Evolutionary conservation across 805 yeast species (phyloP).

Genomic region (Nakazawaea anatomiae): DNA sequence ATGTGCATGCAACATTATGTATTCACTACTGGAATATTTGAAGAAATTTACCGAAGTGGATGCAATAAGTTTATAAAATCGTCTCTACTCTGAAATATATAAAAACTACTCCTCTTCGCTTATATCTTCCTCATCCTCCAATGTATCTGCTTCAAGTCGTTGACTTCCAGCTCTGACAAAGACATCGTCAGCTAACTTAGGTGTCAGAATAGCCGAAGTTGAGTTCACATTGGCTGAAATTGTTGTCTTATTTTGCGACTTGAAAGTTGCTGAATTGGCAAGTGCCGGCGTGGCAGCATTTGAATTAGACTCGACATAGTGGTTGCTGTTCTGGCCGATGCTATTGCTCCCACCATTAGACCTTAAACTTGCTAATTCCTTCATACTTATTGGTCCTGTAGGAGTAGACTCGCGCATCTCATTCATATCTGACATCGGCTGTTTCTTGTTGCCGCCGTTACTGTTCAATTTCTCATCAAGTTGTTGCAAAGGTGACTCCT

Average conservation of each 20-base stretch:
- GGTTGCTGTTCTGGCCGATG: not conserved
- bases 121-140: conserved; percentile 10
- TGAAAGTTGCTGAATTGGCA: not conserved
- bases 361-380: conserved; percentile 7
- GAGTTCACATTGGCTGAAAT: not conserved
- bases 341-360: not conserved
- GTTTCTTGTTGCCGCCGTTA: not conserved
- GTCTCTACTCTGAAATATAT: too few relatives aligned
- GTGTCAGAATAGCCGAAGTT: not conserved
- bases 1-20: too few relatives aligned
- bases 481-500: conserved; percentile 4
- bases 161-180: not conserved
- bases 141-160: not conserved
- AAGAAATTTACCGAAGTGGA: too few relatives aligned
- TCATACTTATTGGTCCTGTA: conserved; percentile 11
- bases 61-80: too few relatives aligned
- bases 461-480: not conserved
- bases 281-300: not conserved
- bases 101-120: conserved; percentile 9
- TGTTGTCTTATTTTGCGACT: not conserved
- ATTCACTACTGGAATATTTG: too few relatives aligned
- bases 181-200: not conserved
- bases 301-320: not conserved
- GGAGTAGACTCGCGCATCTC: conserved; percentile 3
- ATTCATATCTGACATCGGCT: not conserved